Conservation (phyloP, 1,284 basidiomycete genomes). For the Sporisorium reilianum region DNA sequence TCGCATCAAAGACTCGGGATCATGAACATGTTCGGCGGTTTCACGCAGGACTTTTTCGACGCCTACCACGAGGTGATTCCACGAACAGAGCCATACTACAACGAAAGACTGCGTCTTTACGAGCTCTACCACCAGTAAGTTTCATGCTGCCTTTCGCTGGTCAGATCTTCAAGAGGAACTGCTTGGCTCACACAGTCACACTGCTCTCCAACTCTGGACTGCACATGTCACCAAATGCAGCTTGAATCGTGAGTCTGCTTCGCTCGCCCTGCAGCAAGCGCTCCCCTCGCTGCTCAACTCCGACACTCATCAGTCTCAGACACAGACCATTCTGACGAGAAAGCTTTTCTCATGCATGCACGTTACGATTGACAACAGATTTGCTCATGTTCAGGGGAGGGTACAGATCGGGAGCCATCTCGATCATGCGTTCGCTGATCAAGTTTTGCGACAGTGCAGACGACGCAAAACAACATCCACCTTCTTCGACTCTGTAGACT, state of each 20-base stretch:
- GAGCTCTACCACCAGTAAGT: conserved; percentile 51
- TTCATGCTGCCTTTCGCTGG: not conserved
- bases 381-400: conserved; percentile 43
- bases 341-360: conserved; percentile 1
- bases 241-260: conserved; percentile 32
- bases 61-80: conserved; percentile 45
- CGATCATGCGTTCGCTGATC: conserved; percentile 47
- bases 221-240: conserved; percentile 9
- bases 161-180: not conserved
- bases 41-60: conserved; percentile 45
- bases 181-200: conserved; percentile 1
- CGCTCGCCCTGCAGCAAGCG: not conserved
- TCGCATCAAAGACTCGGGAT: conserved; percentile 32
- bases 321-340: not conserved
- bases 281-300: not conserved
- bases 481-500: not conserved
- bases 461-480: conserved; percentile 1
- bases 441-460: conserved; percentile 19
- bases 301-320: not conserved
- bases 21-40: conserved; percentile 52
- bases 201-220: not conserved
- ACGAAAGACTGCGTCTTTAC: conserved; percentile 33
- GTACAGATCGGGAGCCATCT: conserved; percentile 42
- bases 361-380: conserved; percentile 15
- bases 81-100: conserved; percentile 31